Percentiles rank a stretch among this genome's conserved stretches.
Evolutionary conservation across 352 stramenopile species (phyloP).

Genomic region (Phytophthora ramorum): DNA sequence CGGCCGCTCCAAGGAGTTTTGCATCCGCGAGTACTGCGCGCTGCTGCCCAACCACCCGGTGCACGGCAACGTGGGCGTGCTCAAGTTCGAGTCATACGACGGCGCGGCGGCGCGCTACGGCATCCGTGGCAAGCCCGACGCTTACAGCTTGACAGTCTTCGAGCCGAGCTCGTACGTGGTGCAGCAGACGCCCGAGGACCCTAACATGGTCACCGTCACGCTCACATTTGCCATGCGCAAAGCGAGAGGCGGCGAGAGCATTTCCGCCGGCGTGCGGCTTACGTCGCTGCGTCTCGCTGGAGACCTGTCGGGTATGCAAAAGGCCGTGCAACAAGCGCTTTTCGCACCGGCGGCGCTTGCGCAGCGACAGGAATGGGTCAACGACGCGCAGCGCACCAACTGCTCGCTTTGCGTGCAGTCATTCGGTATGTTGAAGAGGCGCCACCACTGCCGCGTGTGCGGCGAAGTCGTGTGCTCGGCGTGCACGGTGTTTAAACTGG

Average conservation of each 20-base stretch:
- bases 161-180: conserved; percentile 82
- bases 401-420: conserved; percentile 84
- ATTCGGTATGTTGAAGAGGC: conserved; percentile 83
- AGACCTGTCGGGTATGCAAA: conserved; percentile 63
- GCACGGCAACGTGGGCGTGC: conserved; percentile 69
- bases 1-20: conserved; percentile 84
- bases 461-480: conserved; percentile 87
- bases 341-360: conserved; percentile 71
- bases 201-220: conserved; percentile 65
- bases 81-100: conserved; percentile 87
- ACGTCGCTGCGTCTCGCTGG: conserved; percentile 69
- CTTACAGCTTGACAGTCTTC: conserved; percentile 82
- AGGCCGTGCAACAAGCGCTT: conserved; percentile 70
- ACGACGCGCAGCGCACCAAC: conserved; percentile 74
- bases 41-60: conserved; percentile 62
- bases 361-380: conserved; percentile 83
- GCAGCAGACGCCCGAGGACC: conserved; percentile 70
- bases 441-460: conserved; percentile 88
- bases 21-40: conserved; percentile 81
- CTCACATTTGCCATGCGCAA: conserved; percentile 85
- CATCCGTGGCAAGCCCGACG: conserved; percentile 74
- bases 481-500: conserved; percentile 83
- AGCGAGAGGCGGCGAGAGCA: conserved; percentile 62
- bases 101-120: conserved; percentile 73
- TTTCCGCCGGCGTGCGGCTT: conserved; percentile 77